A percentile compares a stretch with the other conserved stretches of the same genome.
phyloP scores from a whole-genome alignment of 148 eudicot genomes.

The Suaeda aralocaspica region DNA sequence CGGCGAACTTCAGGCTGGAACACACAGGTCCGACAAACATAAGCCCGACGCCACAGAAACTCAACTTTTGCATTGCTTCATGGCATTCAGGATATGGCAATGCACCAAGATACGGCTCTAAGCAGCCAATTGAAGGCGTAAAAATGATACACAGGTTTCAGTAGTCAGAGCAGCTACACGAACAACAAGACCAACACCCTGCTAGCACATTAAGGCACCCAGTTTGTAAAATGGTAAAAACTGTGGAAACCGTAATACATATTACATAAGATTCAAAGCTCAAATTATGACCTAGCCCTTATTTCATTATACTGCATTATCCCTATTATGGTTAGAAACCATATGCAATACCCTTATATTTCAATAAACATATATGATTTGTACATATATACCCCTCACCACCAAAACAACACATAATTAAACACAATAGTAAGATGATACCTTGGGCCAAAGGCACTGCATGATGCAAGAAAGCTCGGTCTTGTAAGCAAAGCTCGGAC shows the following conservation, averaged over 20 bases:
- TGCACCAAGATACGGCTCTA: slow-evolving; percentile 67
- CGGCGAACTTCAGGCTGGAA: too few species aligned
- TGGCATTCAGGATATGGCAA: slow-evolving; percentile 45
- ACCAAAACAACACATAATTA: not conserved
- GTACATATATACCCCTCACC: too few species aligned
- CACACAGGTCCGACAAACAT: too few species aligned
- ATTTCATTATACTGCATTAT: too few species aligned
- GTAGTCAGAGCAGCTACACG: slow-evolving; percentile 75
- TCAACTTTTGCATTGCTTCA: not conserved
- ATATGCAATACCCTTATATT: too few species aligned
- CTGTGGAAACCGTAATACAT: not conserved
- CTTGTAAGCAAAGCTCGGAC: slow-evolving; percentile 30
- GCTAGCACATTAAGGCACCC: slow-evolving; percentile 11
- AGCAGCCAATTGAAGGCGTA: slow-evolving; percentile 56
- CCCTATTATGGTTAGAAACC: not conserved
- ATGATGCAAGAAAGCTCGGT: slow-evolving; percentile 70
- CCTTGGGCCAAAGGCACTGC: slow-evolving; percentile 92
- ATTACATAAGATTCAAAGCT: not conserved
- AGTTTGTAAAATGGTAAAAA: not conserved
- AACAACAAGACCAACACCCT: slow-evolving; percentile 62
- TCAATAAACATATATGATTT: too few species aligned
- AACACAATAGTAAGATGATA: slow-evolving; percentile 23
- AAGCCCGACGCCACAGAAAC: not conserved
- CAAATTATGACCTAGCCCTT: not conserved
- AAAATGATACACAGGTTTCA: slow-evolving; percentile 65